Evolutionary conservation across 768 basidiomycete species (phyloP), one percentile per base, ranked within the genome.

Genomic region (Galerina marginata): DNA sequence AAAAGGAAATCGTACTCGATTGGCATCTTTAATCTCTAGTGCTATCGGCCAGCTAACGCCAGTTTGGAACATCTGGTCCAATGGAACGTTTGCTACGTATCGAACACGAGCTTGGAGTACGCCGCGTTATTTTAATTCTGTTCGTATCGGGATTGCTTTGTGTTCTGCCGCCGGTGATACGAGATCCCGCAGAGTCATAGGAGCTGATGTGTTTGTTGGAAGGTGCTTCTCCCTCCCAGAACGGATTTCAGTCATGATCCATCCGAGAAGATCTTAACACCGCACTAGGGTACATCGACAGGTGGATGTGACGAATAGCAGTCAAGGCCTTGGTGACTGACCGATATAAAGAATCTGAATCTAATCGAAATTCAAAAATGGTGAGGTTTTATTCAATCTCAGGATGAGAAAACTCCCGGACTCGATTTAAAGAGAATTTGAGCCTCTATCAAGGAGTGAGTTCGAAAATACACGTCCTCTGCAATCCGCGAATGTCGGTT

Each of bases 141-240:
- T 51, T 61, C 61, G 58, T 56, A 58, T 56, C 36, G 57, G 57
- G 59, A 53, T 56, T 53, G 47, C 47, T n/a, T 59, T 52, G 61
- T 54, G 48, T 65, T 65, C 62, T 68, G 64, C 67, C 67, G 67
- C 67, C 67, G 67, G 67, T 58, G 61, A 59, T 64, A 53, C 45
- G 50, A 60, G 53, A 56, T 65, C 47, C 66, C 64, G 63, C 64
- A 62, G 46, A 63, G 61, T 60, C 58, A 60, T 54, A n/a, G 36
- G n/a, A 51, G 26, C 25, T 53, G 51, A 53, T 53, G 51, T 36
- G 39, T 23, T 40, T 42, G 26, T 12, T 10, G 29, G 16, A 39
- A 53, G 29, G 38, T 37, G 23, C n/a, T 14, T 25, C 23, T 14
- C 40, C 26, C 6, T 29, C 16, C 37, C 10, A 40, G n/a, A 25